These are phyloP conservation scores for Aspergillus asperescens DNA, from an alignment of 495 filamentous ascomycete species.

Conservation along the genomic window DNA sequence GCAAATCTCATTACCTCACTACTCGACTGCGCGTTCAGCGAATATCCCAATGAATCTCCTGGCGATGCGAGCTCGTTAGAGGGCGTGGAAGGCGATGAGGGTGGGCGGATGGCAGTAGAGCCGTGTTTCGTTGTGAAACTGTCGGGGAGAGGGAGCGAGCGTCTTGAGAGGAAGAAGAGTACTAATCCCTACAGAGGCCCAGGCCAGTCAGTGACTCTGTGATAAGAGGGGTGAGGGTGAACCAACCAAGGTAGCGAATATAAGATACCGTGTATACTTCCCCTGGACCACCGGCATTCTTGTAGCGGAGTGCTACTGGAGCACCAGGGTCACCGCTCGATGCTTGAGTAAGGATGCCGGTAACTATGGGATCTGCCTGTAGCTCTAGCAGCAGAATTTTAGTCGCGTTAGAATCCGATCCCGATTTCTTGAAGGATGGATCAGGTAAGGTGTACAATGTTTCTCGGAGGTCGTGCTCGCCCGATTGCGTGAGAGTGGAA, in stretches of 20 bases:
- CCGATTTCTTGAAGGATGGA: background rate
- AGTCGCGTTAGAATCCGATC: background rate
- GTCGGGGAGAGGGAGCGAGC: conserved; percentile 48
- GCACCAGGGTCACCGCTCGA: background rate
- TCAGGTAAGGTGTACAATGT: background rate
- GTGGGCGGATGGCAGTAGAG: conserved; percentile 8
- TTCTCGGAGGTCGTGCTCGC: background rate
- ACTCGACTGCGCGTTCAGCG: background rate
- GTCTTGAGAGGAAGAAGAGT: conserved; percentile 73
- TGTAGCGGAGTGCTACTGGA: conserved; percentile 15
- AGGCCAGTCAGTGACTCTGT: background rate
- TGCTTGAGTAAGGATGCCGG: background rate
- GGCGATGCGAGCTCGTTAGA: conserved; percentile 6
- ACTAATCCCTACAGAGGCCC: conserved; percentile 54
- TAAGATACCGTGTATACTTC: conserved; percentile 79
- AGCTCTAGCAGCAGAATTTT: background rate
- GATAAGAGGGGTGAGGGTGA: background rate
- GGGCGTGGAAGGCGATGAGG: conserved; percentile 16
- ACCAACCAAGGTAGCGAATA: conserved; percentile 81
- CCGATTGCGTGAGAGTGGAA: background rate
- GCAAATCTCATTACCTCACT: conserved; percentile 33
- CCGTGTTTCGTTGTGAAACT: conserved; percentile 23
- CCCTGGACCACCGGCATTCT: conserved; percentile 62
- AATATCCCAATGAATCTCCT: conserved; percentile 13
- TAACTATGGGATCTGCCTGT: background rate